Conservation (phyloP, 352 stramenopile genomes). For the Phytopythium helicoides region DNA sequence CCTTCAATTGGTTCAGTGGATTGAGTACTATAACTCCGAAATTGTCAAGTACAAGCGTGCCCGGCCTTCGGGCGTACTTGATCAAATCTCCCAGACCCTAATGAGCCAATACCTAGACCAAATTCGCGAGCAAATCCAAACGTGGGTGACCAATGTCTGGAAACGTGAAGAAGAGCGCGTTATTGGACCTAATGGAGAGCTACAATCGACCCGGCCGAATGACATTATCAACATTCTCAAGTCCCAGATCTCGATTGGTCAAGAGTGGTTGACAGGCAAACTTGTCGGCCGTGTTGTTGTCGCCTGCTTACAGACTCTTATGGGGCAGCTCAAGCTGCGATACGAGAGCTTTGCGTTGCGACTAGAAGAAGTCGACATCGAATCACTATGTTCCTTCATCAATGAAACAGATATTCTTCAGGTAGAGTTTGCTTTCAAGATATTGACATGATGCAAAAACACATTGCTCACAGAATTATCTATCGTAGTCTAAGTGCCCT, state of each 20-base stretch:
- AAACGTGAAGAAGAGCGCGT: conserved; percentile 73
- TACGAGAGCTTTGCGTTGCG: conserved; percentile 53
- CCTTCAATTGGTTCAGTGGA: conserved; percentile 84
- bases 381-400: conserved; percentile 85
- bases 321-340: conserved; percentile 70
- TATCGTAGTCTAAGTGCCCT: conserved; percentile 63
- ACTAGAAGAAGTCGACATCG: conserved; percentile 50
- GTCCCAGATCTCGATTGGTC: conserved; percentile 80
- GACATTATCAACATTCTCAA: conserved; percentile 89
- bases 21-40: conserved; percentile 87
- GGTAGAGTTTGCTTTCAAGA: conserved; percentile 24
- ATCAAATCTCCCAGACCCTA: conserved; percentile 63
- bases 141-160: conserved; percentile 86
- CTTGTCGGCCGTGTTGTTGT: conserved; percentile 68
- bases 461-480: conserved; percentile 5
- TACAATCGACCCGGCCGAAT: conserved; percentile 77
- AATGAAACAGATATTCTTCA: conserved; percentile 83
- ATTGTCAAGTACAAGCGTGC: conserved; percentile 84
- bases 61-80: conserved; percentile 60
- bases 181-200: conserved; percentile 50
- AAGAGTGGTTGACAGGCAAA: conserved; percentile 74
- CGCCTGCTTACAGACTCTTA: conserved; percentile 65
- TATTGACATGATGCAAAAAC: no score
- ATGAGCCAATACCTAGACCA: conserved; percentile 76
- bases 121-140: conserved; percentile 77